Conservation (phyloP, 106 monocot species). For the Dendrobium officinale region DNA sequence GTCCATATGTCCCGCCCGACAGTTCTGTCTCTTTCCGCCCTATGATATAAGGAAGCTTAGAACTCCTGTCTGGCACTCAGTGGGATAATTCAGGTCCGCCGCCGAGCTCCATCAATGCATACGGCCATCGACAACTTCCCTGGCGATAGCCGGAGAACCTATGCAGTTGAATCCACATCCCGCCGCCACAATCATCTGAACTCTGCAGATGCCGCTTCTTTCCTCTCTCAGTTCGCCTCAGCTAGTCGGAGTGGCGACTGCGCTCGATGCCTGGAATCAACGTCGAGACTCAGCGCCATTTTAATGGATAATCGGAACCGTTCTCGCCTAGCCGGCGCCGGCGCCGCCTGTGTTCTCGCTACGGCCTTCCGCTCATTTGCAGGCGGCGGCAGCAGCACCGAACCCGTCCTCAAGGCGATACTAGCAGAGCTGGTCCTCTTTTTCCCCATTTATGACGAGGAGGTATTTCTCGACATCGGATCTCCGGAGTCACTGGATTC, state of each 20-base stretch:
- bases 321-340: conserved; percentile 11
- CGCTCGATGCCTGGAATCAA: conserved; percentile 11
- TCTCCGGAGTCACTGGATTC: conserved; percentile 27
- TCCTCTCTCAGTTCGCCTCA: conserved; percentile 21
- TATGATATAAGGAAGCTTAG: too few relatives aligned
- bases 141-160: too few relatives aligned
- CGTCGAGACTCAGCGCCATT: conserved; percentile 12
- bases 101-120: too few relatives aligned
- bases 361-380: conserved; percentile 18
- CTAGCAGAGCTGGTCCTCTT: conserved; percentile 21
- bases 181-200: too few relatives aligned
- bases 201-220: conserved; percentile 5
- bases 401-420: conserved; percentile 28
- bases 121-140: background rate
- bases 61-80: too few relatives aligned
- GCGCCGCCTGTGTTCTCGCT: conserved; percentile 19
- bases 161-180: too few relatives aligned
- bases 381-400: background rate
- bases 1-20: too few relatives aligned
- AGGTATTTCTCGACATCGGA: conserved; percentile 9
- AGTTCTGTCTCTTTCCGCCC: too few relatives aligned
- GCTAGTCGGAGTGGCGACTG: conserved; percentile 8
- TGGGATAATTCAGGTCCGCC: too few relatives aligned
- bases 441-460: conserved; percentile 34
- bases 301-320: conserved; percentile 27